Evolutionary conservation across 257 asterid species (phyloP).

Genomic region (Nemophila menziesii): DNA sequence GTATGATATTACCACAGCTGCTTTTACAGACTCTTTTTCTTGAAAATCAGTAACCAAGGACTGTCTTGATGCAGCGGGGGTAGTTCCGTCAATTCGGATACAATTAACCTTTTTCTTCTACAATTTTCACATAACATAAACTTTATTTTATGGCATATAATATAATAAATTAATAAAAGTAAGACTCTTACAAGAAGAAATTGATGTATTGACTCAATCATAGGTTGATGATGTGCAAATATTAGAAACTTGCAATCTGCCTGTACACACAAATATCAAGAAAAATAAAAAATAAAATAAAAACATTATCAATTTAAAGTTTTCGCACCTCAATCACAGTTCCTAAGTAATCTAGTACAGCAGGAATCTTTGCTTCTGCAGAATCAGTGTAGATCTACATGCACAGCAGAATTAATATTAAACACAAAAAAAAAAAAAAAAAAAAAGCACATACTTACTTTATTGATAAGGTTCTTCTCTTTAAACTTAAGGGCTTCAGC

Average conservation of each 20-base stretch:
- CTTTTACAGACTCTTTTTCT: conserved; percentile 71
- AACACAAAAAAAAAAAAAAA: neutral
- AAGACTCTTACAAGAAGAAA: conserved; percentile 61
- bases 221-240: conserved; percentile 87
- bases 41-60: conserved; percentile 78
- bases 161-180: conserved; percentile 1
- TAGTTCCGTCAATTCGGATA: conserved; percentile 85
- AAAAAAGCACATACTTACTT: conserved; percentile 25
- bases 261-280: conserved; percentile 32
- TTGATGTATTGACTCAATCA: conserved; percentile 72
- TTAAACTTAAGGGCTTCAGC: conserved; percentile 66
- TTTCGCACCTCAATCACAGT: conserved; percentile 63
- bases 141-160: neutral
- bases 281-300: conserved; percentile 10
- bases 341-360: conserved; percentile 85
- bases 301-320: conserved; percentile 7
- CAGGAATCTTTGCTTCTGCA: conserved; percentile 82
- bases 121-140: conserved; percentile 11
- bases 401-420: no score
- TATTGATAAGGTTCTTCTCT: conserved; percentile 68
- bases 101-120: conserved; percentile 87
- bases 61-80: conserved; percentile 83
- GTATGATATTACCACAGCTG: conserved; percentile 63
- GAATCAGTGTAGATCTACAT: conserved; percentile 73
- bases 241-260: conserved; percentile 89